Percentiles rank a stretch among this genome's conserved stretches.
Conservation (phyloP, 1,284 basidiomycete genomes). For the Jaminaea rosea region DNA sequence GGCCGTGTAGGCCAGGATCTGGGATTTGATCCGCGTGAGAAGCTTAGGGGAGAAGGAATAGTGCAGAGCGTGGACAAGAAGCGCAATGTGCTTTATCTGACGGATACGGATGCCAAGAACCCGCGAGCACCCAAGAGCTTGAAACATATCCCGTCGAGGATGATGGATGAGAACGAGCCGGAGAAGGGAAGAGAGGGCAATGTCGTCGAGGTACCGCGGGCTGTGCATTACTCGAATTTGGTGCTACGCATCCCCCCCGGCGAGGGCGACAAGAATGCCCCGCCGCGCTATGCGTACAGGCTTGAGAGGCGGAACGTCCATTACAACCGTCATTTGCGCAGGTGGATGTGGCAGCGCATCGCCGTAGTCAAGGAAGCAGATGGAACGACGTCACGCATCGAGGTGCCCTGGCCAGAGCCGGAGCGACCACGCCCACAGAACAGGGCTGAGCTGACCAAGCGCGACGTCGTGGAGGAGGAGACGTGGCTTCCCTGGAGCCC, state of each 20-base stretch:
- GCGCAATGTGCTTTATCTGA: slow-evolving; percentile 38
- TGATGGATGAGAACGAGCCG: slow-evolving; percentile 24
- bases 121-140: slow-evolving; percentile 30
- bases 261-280: too few species aligned
- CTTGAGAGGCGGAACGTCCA: slow-evolving; percentile 26
- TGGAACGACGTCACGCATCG: slow-evolving; percentile 23
- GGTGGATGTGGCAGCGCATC: slow-evolving; percentile 40
- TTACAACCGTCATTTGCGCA: slow-evolving; percentile 27
- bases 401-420: slow-evolving; percentile 40
- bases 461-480: slow-evolving; percentile 26
- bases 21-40: slow-evolving; percentile 17
- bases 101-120: slow-evolving; percentile 34
- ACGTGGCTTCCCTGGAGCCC: slow-evolving; percentile 42
- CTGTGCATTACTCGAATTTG: slow-evolving; percentile 45
- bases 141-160: slow-evolving; percentile 33
- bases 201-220: slow-evolving; percentile 28
- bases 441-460: not conserved
- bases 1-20: slow-evolving; percentile 34
- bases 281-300: slow-evolving; percentile 35
- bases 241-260: slow-evolving; percentile 37
- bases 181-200: slow-evolving; percentile 39
- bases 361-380: slow-evolving; percentile 30
- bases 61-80: slow-evolving; percentile 35
- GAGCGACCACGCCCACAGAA: not conserved
- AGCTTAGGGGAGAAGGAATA: slow-evolving; percentile 37